Conservation (phyloP, 257 asterid genomes). For the Petunia axillaris region DNA sequence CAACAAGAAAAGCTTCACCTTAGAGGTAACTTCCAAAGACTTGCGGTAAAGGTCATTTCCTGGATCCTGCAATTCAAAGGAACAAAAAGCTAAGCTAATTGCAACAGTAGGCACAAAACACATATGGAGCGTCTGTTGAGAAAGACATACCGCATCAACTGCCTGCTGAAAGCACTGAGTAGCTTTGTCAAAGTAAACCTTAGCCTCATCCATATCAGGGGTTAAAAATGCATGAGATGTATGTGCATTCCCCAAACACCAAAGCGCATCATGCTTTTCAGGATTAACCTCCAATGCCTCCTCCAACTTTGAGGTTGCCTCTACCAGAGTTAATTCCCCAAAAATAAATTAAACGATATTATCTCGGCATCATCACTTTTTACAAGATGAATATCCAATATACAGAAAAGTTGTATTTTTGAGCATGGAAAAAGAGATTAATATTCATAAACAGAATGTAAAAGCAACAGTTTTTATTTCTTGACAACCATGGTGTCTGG, state of each 20-base stretch:
- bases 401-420: background rate
- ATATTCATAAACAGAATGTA: background rate
- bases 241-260: slow-evolving; percentile 93
- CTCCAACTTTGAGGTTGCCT: slow-evolving; percentile 80
- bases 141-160: slow-evolving; percentile 53
- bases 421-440: background rate
- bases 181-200: slow-evolving; percentile 62
- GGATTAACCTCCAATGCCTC: slow-evolving; percentile 78
- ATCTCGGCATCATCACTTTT: no score
- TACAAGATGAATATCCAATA: background rate
- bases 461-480: background rate
- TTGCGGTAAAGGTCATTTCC: slow-evolving; percentile 73
- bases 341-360: background rate
- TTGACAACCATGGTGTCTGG: no score
- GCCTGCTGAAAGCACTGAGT: slow-evolving; percentile 69
- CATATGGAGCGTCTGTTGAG: background rate
- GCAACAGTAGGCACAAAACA: background rate
- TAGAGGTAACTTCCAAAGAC: slow-evolving; percentile 76
- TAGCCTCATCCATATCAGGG: slow-evolving; percentile 74
- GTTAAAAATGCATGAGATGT: slow-evolving; percentile 73
- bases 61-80: slow-evolving; percentile 67
- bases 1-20: slow-evolving; percentile 47
- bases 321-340: slow-evolving; percentile 41
- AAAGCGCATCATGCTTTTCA: slow-evolving; percentile 66
- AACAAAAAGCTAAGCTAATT: slow-evolving; percentile 14